Percentiles rank a stretch among this genome's conserved stretches.
phyloP scores from a whole-genome alignment of 164 flowering plant genomes.

The Magnolia sinica region DNA sequence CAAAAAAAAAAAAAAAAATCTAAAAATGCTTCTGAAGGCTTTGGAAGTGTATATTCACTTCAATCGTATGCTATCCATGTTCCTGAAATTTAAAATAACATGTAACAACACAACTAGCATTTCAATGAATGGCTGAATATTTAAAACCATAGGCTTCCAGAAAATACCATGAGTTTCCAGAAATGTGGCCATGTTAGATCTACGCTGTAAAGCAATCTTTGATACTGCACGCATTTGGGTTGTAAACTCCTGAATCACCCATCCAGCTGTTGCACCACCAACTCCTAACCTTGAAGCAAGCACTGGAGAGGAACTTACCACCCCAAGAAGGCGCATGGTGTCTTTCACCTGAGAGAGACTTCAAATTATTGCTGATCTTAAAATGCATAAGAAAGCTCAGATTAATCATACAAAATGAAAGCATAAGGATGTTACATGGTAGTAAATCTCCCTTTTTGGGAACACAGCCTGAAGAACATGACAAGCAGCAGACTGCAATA shows the following conservation, averaged over 20 bases:
- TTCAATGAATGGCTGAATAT: background rate
- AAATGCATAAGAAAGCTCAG: background rate
- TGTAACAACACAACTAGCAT: background rate
- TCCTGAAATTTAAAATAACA: background rate
- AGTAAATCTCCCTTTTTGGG: constrained; percentile 72
- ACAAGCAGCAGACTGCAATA: constrained; percentile 85
- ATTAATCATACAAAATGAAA: background rate
- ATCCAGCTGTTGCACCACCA: constrained; percentile 66
- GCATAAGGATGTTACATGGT: constrained; percentile 47
- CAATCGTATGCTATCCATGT: background rate
- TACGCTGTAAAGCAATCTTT: constrained; percentile 88
- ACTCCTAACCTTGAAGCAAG: constrained; percentile 76
- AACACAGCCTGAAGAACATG: constrained; percentile 81
- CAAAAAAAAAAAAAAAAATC: background rate
- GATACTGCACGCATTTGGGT: constrained; percentile 94
- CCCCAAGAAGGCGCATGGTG: constrained; percentile 87
- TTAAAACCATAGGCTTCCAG: background rate
- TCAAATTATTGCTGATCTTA: background rate
- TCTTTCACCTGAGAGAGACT: constrained; percentile 67
- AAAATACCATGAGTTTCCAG: constrained; percentile 79
- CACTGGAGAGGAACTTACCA: constrained; percentile 60
- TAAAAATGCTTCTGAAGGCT: background rate
- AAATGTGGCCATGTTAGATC: constrained; percentile 74
- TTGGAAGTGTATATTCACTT: background rate
- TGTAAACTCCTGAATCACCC: constrained; percentile 90